Conservation (phyloP, 495 filamentous ascomycete genomes). For the Hypoxylon fragiforme region DNA sequence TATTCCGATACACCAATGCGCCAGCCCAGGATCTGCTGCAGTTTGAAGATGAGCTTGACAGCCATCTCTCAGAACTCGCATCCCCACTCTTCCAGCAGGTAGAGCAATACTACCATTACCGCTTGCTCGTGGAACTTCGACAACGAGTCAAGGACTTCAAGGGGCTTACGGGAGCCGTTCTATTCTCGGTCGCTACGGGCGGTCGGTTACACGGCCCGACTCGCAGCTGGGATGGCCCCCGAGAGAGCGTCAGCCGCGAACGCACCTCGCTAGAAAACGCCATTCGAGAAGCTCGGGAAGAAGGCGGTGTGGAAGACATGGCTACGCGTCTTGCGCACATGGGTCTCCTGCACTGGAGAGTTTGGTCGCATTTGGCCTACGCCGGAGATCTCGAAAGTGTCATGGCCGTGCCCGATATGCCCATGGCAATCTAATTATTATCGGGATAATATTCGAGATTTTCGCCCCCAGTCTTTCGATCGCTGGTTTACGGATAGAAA, state of each 20-base stretch:
- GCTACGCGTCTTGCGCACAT: conserved; percentile 77
- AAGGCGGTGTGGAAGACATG: conserved; percentile 65
- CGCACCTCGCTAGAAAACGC: conserved; percentile 28
- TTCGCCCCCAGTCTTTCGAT: conserved; percentile 12
- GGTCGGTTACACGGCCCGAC: conserved; percentile 39
- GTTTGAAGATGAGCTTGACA: conserved; percentile 49
- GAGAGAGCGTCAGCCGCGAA: conserved; percentile 32
- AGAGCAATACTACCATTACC: conserved; percentile 45
- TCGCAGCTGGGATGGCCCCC: conserved; percentile 32
- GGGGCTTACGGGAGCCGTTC: conserved; percentile 50
- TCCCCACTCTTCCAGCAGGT: conserved; percentile 44
- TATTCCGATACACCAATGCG: conserved; percentile 54
- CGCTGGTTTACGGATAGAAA: conserved; percentile 9
- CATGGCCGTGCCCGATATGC: conserved; percentile 26
- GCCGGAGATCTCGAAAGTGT: conserved; percentile 39
- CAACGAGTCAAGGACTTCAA: conserved; percentile 54
- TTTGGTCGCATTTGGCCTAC: conserved; percentile 78
- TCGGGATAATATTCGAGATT: no score
- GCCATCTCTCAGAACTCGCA: conserved; percentile 39
- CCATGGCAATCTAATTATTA: conserved; percentile 30
- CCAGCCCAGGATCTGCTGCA: conserved; percentile 46
- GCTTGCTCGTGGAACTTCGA: conserved; percentile 46
- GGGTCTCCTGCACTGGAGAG: conserved; percentile 79
- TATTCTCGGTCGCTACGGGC: conserved; percentile 56
- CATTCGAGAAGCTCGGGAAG: conserved; percentile 47